Base-by-base conservation (phyloP, 2,329 filamentous ascomycete species). In the Claviceps digitariae region DNA sequence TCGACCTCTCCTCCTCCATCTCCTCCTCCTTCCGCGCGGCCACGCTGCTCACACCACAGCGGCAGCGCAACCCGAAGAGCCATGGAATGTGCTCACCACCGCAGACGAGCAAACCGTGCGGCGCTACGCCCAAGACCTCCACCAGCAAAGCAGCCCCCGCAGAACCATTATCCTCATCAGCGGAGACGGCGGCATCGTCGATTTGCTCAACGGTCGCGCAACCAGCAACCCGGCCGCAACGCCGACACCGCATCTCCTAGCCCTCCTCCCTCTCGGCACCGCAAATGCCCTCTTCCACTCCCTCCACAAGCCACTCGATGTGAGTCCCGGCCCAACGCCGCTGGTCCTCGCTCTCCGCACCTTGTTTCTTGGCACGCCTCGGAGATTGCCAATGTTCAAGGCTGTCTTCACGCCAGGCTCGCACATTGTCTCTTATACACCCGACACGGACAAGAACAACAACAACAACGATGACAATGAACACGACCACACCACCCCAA, bases 141-240 rank as follows among this genome's bases (percentile, higher is more conserved):
- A 5, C 59, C 49, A 9, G 20, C 43, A 2, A n/a, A 36, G 1
- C 15, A 64, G n/a, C 53, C 54, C n/a, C 46, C 31, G 31, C n/a
- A 53, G 56, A 51, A 82, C 83, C 0, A 74, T 96, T 27, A 69
- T 96, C 31, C 76, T 97, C 13, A 74, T 96, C 5, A 91, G 86
- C 49, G 91, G 91, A 7, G 91, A 97, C 66, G 91, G 91, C 15
- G 91, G 90, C 6, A 68, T 95, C 2, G 78, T 90, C 20, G 91
- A 97, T 60, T 72, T 93, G 1, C 73, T 95, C 55, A 94, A 96
- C 63, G 79, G 66, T 27, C 63, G 66, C 12, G 58, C 63, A 27
- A 58, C 59, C 0, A 52, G 55, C 1, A 41, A 52, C 1, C 55
- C 5, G 25, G 7, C 21, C 2, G 20, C 36, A 5, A 38, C 34